Base-by-base conservation (phyloP, 106 monocot species). In the Acorus gramineus region DNA sequence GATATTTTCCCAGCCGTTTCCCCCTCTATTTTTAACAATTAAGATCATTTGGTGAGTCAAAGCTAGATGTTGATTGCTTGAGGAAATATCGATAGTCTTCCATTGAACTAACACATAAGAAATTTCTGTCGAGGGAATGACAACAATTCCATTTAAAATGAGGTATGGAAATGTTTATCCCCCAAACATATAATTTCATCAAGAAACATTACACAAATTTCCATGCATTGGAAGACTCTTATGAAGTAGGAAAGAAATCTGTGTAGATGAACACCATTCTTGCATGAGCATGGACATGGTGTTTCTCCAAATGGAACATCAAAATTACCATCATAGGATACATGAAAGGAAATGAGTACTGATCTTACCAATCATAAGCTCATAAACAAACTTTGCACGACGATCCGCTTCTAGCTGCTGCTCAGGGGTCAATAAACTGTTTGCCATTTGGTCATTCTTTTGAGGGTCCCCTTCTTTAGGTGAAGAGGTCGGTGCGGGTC, bases 311-410 rank as follows among this genome's bases (percentile, higher is more conserved):
- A 28, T 28, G 28, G 28, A 28, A 28, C 28, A 28, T 28, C 28
- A 28, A 28, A 28, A 28, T 28, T 28, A 28, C 28, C 28, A 28
- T 8, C 5, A 12, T 49, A 50, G 9, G 13, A 2, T 14, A 64
- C 63, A 6, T 47, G 63, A 44, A 61, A 53, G 14, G 54, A 44
- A 42, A 6, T 11, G 56, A 63, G 44, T 42, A 52, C 50, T 9
- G 8, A n/a, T 50, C 70, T 87, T 67, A 98, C 98, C 87, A 63
- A 92, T 80, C 57, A 98, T 92, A 47, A 98, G 60, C 65, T 98
- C 98, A 71, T 73, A 81, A 51, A 98, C 88, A 81, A 88, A 88
- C 50, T 88, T 74, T 61, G 87, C 91, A 70, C 75, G 78, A 11
- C 73, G 80, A 74, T 76, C 69, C 68, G 74, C 83, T 72, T 91